Evolutionary conservation across 2,329 filamentous ascomycete species (phyloP).

Genomic region (Cladosporium sp.): DNA sequence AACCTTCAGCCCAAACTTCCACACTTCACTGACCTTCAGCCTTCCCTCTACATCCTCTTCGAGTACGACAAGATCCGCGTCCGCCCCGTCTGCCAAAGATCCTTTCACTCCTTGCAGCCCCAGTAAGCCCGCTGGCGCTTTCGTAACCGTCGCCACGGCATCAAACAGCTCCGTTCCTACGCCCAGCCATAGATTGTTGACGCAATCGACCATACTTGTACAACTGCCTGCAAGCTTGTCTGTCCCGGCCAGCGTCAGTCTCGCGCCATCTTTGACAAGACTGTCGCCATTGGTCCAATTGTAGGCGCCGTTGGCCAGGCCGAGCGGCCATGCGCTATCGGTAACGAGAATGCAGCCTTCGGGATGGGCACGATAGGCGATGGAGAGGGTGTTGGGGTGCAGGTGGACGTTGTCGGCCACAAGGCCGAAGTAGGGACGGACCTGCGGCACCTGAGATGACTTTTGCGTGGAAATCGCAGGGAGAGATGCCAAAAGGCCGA

Average conservation of each 20-base stretch:
- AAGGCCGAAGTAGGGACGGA: slow-evolving; percentile 79
- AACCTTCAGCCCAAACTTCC: slow-evolving; percentile 70
- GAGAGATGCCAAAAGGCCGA: slow-evolving; percentile 71
- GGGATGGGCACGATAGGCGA: slow-evolving; percentile 83
- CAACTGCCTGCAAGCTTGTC: slow-evolving; percentile 68
- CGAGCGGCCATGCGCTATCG: slow-evolving; percentile 85
- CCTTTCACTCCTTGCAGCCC: slow-evolving; percentile 69
- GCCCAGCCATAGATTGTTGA: slow-evolving; percentile 78
- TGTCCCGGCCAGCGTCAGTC: slow-evolving; percentile 74
- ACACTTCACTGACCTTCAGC: slow-evolving; percentile 64
- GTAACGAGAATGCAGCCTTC: slow-evolving; percentile 85
- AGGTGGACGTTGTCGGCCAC: slow-evolving; percentile 90
- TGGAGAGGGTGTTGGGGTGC: slow-evolving; percentile 83
- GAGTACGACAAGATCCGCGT: slow-evolving; percentile 64
- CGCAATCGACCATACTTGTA: slow-evolving; percentile 68
- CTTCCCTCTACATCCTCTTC: slow-evolving; percentile 45
- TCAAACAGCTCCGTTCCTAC: slow-evolving; percentile 67
- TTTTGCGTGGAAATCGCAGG: too few species aligned
- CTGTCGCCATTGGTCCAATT: slow-evolving; percentile 76
- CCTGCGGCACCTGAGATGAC: too few species aligned
- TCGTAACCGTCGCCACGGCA: slow-evolving; percentile 70
- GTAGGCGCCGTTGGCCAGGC: slow-evolving; percentile 80
- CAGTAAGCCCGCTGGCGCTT: slow-evolving; percentile 75
- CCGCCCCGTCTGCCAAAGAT: slow-evolving; percentile 44
- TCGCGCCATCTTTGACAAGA: slow-evolving; percentile 68